phyloP scores from a whole-genome alignment of 441 rosid genomes.

The Gossypium schwendimanii region DNA sequence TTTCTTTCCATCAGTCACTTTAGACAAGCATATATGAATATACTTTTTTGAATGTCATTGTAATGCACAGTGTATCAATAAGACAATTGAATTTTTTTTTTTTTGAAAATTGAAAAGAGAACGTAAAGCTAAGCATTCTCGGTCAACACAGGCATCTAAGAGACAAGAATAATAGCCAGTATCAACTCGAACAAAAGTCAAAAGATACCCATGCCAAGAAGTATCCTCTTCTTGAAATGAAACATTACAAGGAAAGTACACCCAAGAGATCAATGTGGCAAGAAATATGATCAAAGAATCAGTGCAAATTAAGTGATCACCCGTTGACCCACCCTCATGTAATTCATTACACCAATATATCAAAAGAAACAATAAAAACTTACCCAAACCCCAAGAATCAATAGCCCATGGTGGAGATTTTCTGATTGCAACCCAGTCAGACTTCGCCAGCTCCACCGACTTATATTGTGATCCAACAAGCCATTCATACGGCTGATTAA shows the following conservation, averaged over 20 bases:
- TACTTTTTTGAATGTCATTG: background rate
- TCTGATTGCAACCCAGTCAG: constrained; percentile 87
- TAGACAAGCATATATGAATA: background rate
- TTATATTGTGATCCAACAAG: constrained; percentile 87
- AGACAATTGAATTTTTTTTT: background rate
- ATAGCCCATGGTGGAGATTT: constrained; percentile 97
- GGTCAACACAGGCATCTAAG: background rate
- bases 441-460: constrained; percentile 83
- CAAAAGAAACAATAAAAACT: constrained; percentile 19
- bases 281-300: background rate
- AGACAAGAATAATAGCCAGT: background rate
- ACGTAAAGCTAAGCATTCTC: background rate
- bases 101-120: background rate
- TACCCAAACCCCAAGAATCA: constrained; percentile 99
- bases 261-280: background rate
- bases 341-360: background rate
- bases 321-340: background rate
- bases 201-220: background rate
- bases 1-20: background rate
- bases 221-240: background rate
- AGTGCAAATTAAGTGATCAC: background rate
- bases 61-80: background rate
- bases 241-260: background rate
- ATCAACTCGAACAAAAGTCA: background rate
- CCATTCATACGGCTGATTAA: constrained; percentile 82